Conservation (phyloP, 495 filamentous ascomycete species). For the Parathielavia appendiculata region DNA sequence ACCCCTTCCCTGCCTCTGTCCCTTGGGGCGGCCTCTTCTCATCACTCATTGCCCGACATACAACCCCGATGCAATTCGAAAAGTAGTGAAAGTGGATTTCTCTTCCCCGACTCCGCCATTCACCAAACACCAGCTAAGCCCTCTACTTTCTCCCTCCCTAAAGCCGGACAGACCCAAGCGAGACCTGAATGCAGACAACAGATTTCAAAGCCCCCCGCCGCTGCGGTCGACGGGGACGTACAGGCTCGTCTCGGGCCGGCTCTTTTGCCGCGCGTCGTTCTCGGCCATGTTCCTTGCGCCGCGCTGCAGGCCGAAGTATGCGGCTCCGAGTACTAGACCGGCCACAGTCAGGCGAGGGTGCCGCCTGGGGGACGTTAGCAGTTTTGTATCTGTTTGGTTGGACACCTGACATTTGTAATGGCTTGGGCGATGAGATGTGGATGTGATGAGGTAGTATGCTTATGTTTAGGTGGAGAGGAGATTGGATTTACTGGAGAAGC, state of each 20-base stretch:
- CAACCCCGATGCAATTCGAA: too few species aligned
- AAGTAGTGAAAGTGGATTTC: too few species aligned
- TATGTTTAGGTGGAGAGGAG: too few species aligned
- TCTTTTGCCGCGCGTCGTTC: slow-evolving; percentile 42
- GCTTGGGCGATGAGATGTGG: background rate
- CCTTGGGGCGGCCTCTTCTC: too few species aligned
- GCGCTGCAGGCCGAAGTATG: slow-evolving; percentile 33
- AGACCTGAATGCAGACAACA: background rate
- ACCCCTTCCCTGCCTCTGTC: too few species aligned
- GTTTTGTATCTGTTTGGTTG: background rate
- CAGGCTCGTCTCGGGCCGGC: slow-evolving; percentile 26
- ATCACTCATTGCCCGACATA: too few species aligned
- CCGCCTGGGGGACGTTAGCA: slow-evolving; percentile 23
- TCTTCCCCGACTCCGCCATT: too few species aligned
- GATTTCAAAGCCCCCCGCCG: slow-evolving; percentile 39
- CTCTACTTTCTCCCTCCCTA: background rate
- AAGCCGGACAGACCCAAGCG: background rate
- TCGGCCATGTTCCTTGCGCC: slow-evolving; percentile 29
- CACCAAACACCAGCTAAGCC: background rate
- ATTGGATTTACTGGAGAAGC: background rate
- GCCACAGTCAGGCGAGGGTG: slow-evolving; percentile 31
- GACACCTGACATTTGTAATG: background rate
- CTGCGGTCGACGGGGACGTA: slow-evolving; percentile 48
- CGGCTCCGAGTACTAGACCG: slow-evolving; percentile 27
- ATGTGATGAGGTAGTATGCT: background rate